These are phyloP conservation scores for Xylaria polymorpha DNA, from an alignment of 2,329 filamentous ascomycete genomes.

Conservation along the genomic window DNA sequence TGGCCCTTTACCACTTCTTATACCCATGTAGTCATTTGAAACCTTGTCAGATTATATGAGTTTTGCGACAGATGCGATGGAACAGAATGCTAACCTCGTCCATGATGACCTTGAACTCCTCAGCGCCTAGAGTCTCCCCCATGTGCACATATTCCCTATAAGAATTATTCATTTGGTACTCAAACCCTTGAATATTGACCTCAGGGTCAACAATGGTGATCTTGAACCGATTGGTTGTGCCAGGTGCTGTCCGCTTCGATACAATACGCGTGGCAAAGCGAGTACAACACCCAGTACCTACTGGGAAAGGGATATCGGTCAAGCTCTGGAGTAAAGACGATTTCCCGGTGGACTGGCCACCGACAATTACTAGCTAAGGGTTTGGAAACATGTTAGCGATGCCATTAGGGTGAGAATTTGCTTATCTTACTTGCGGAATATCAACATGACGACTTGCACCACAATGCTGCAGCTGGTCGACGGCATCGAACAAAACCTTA, in stretches of 20 bases:
- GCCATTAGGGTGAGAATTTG: neutral
- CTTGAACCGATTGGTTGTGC: constrained; percentile 46
- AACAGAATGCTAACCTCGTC: constrained; percentile 44
- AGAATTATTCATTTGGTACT: constrained; percentile 35
- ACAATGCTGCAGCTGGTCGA: constrained; percentile 52
- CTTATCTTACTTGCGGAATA: constrained; percentile 50
- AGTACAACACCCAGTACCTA: constrained; percentile 42
- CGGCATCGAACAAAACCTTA: constrained; percentile 52
- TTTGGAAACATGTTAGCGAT: neutral
- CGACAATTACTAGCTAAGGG: constrained; percentile 74
- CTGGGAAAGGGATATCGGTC: constrained; percentile 47
- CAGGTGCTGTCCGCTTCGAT: constrained; percentile 45
- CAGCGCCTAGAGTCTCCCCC: constrained; percentile 45
- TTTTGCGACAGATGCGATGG: neutral
- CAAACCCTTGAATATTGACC: constrained; percentile 41
- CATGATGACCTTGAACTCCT: constrained; percentile 49
- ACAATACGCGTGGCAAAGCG: constrained; percentile 47
- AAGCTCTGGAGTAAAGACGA: constrained; percentile 75
- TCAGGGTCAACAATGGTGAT: constrained; percentile 50
- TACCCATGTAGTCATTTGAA: constrained; percentile 49
- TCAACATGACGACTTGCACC: constrained; percentile 48
- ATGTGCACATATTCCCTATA: constrained; percentile 43
- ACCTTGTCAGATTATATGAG: constrained; percentile 39
- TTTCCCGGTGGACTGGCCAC: constrained; percentile 80
- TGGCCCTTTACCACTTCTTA: constrained; percentile 41